Evolutionary conservation across 225 moss, liverwort and hornwort species (phyloP).

Genomic region (Marchantia polymorpha): DNA sequence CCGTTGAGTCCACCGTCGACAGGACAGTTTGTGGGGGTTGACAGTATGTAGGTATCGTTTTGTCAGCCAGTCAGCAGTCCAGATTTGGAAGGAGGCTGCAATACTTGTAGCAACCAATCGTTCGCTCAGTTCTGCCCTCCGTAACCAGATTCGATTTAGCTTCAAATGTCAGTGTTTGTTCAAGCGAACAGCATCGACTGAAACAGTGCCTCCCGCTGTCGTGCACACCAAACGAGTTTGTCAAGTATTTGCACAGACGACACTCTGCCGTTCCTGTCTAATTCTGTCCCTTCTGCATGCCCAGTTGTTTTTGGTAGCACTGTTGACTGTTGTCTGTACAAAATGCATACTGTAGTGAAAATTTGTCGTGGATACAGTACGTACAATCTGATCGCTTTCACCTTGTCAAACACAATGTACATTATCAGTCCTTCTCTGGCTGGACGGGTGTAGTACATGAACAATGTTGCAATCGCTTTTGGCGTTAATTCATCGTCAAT

Average conservation of each 20-base stretch:
- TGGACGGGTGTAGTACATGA: neutral
- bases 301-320: neutral
- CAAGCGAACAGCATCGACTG: neutral
- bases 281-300: neutral
- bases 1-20: no score
- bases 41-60: no score
- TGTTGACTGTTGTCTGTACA: neutral
- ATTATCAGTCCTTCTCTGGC: neutral
- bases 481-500: neutral
- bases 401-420: neutral
- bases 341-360: neutral
- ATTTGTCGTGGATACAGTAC: neutral
- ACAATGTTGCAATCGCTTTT: neutral
- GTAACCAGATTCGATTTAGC: neutral
- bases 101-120: no score
- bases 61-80: no score
- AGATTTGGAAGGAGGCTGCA: no score
- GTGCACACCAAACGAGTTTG: neutral
- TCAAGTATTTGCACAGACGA: neutral
- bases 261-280: neutral
- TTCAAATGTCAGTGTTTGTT: neutral
- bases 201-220: neutral
- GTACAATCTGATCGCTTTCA: neutral
- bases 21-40: no score
- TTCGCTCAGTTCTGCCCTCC: no score